Evolutionary conservation across 768 basidiomycete species (phyloP).

Genomic region (Boletus huronensis): DNA sequence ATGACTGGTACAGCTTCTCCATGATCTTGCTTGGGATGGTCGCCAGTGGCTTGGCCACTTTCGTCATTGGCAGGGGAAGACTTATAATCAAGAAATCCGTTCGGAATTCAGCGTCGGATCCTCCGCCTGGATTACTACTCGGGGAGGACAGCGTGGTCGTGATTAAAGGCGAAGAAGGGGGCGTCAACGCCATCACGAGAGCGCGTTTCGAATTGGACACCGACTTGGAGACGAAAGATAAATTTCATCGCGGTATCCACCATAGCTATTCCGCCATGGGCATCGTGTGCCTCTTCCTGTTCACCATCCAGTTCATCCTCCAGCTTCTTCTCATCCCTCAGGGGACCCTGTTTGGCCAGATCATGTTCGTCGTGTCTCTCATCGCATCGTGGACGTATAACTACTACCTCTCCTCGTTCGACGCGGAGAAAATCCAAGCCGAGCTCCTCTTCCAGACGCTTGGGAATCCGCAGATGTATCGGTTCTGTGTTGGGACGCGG

Average conservation of each 20-base stretch:
- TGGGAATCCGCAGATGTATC: slow-evolving; percentile 10
- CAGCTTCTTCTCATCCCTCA: slow-evolving; percentile 34
- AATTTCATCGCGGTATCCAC: background rate
- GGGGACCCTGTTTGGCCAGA: slow-evolving; percentile 31
- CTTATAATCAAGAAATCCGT: slow-evolving; percentile 18
- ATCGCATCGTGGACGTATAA: slow-evolving; percentile 31
- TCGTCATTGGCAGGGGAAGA: slow-evolving; percentile 23
- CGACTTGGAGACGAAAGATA: background rate
- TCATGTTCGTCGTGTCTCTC: slow-evolving; percentile 31
- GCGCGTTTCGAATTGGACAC: slow-evolving; percentile 23
- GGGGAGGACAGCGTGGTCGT: slow-evolving; percentile 19
- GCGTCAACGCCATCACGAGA: slow-evolving; percentile 26
- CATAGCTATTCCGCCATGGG: slow-evolving; percentile 7
- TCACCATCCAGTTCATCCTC: slow-evolving; percentile 28
- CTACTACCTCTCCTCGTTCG: slow-evolving; percentile 30
- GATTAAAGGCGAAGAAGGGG: slow-evolving; percentile 24
- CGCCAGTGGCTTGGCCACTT: slow-evolving; percentile 26
- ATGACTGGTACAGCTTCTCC: slow-evolving; percentile 32
- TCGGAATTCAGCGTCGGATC: slow-evolving; percentile 12
- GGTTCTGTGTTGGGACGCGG: slow-evolving; percentile 16
- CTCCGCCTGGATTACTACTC: slow-evolving; percentile 25
- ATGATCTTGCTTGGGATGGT: slow-evolving; percentile 32
- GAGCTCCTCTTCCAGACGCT: slow-evolving; percentile 15
- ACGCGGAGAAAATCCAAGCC: slow-evolving; percentile 26
- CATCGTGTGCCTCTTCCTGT: slow-evolving; percentile 23